A percentile compares a stretch with the other conserved stretches of the same genome.
Conservation (phyloP, 1,284 basidiomycete genomes). For the Erythrobasidium hasegawianum region DNA sequence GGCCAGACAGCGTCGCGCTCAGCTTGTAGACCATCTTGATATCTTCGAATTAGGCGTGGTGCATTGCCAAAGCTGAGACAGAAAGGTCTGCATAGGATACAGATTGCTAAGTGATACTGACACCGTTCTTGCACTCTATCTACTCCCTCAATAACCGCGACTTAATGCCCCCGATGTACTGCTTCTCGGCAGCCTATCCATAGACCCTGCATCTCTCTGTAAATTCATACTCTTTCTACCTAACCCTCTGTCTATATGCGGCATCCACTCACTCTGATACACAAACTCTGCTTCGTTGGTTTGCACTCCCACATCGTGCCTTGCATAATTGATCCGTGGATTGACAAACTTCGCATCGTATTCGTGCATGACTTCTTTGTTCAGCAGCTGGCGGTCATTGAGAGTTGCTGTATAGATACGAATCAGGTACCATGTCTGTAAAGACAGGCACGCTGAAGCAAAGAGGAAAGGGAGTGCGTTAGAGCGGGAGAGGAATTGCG, state of each 20-base stretch:
- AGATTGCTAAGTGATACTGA: no score
- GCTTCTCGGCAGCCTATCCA: not conserved
- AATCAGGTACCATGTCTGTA: slow-evolving; percentile 49
- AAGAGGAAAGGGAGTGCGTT: slow-evolving; percentile 37
- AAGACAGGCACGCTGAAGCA: slow-evolving; percentile 26
- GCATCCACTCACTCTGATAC: not conserved
- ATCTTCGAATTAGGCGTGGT: no score
- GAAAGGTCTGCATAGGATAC: no score
- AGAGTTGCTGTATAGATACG: slow-evolving; percentile 72
- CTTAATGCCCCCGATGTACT: not conserved
- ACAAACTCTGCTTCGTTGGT: slow-evolving; percentile 24
- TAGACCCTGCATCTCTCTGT: not conserved
- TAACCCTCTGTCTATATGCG: not conserved
- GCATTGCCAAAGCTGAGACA: no score
- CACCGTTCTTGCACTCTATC: no score
- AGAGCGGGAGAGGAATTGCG: slow-evolving; percentile 38
- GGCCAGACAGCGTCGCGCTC: slow-evolving; percentile 20
- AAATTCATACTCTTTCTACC: not conserved
- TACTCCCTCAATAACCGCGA: not conserved
- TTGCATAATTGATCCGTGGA: slow-evolving; percentile 15
- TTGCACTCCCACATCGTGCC: slow-evolving; percentile 13
- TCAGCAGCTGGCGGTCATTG: slow-evolving; percentile 67
- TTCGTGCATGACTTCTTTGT: slow-evolving; percentile 76
- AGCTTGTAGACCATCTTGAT: slow-evolving; percentile 31
- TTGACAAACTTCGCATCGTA: slow-evolving; percentile 65